Base-by-base conservation (phyloP, 306 rosid genomes). In the Dryas octopetala region DNA sequence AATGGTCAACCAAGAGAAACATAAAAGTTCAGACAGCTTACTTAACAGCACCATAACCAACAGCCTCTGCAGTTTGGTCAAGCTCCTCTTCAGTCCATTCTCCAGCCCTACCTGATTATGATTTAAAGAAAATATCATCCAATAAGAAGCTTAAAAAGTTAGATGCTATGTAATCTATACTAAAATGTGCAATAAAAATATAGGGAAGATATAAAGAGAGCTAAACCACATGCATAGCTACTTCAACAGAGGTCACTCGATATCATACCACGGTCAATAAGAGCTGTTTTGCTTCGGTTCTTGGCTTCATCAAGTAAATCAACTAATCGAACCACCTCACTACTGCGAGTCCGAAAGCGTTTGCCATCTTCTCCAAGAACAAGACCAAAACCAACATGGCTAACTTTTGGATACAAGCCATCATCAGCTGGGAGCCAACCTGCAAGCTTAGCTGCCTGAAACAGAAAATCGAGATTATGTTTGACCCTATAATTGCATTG, bases 231-330 rank as follows among this genome's bases (percentile, higher is more conserved):
- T 38, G 9, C 15, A 58, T 47, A 50, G 66, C 58, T 53, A 59
- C 40, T 49, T 53, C 48, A 68, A 68, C 7, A 69, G 54, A 73
- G 17, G n/a, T 49, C 43, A 47, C 54, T 43, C 68, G 63, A 61
- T 79, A 76, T 66, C 81, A 88, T 89, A 96, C 99, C 99, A 59
- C 97, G 89, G 72, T 90, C 92, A 52, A 89, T 75, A 61, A 96
- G 80, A 76, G 91, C 84, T 43, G 84, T 52, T 85, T 88, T 92
- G 83, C 99, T 88, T 74, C 96, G 97, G 79, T 23, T 86, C 96
- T 96, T 96, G 83, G 99, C 99, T 84, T 95, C 99, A 74, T 95
- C 99, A 53, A 95, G 99, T 75, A 95, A 88, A 83, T 95, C 99
- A 78, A 90, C 92, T 84, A 96, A 83, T 55, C 97, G 86, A 79